Percentiles rank a stretch among this genome's conserved stretches.
Evolutionary conservation across 805 yeast species (phyloP).

Genomic region (Candida anglica): DNA sequence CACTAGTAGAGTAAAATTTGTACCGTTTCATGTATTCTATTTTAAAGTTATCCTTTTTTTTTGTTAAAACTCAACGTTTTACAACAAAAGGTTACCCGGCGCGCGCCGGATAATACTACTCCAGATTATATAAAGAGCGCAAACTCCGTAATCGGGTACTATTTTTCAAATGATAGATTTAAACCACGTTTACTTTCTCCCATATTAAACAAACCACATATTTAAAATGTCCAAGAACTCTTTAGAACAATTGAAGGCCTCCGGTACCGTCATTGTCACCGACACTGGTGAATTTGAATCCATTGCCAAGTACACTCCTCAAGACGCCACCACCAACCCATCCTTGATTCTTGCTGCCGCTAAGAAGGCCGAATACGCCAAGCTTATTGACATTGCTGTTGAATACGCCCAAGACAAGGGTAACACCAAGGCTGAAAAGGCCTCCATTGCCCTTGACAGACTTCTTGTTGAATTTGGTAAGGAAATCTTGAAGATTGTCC

Average conservation of each 20-base stretch:
- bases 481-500: constrained; percentile 89
- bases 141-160: too few relatives aligned
- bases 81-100: too few relatives aligned
- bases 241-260: constrained; percentile 86
- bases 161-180: too few relatives aligned
- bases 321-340: constrained; percentile 99
- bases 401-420: constrained; percentile 67
- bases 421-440: constrained; percentile 59
- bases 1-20: too few relatives aligned
- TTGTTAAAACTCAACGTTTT: too few relatives aligned
- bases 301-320: constrained; percentile 96
- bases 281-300: constrained; percentile 99
- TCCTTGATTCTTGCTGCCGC: constrained; percentile 95
- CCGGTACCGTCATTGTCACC: constrained; percentile 96
- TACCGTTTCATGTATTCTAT: too few relatives aligned
- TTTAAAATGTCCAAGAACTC: constrained; percentile 47
- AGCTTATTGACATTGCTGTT: constrained; percentile 87
- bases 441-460: constrained; percentile 82
- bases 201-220: too few relatives aligned
- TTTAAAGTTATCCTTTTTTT: too few relatives aligned
- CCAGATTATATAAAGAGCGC: too few relatives aligned
- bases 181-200: too few relatives aligned
- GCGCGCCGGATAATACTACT: too few relatives aligned
- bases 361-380: constrained; percentile 83
- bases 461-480: constrained; percentile 94